Conservation (phyloP, 225 moss, liverwort and hornwort genomes). For the Physcomitrellopsis africana region DNA sequence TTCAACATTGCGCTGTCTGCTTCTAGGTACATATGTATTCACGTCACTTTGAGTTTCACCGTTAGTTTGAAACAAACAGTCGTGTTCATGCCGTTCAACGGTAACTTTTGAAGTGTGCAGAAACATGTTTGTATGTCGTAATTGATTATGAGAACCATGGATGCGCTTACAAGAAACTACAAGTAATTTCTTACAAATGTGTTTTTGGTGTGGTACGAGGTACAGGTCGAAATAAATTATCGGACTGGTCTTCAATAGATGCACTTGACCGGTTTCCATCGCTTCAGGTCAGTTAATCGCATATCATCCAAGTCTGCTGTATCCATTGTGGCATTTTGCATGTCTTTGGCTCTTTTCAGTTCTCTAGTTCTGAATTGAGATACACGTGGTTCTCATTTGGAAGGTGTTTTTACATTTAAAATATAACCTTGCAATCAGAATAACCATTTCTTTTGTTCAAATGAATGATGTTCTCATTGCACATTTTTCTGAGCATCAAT, state of each 20-base stretch:
- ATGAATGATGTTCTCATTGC: background rate
- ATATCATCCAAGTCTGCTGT: background rate
- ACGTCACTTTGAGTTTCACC: background rate
- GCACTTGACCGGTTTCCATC: slow-evolving; percentile 80
- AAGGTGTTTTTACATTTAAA: background rate
- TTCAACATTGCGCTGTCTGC: slow-evolving; percentile 62
- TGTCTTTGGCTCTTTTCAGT: background rate
- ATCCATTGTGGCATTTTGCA: background rate
- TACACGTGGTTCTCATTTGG: slow-evolving; percentile 10
- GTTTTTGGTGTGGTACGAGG: slow-evolving; percentile 7
- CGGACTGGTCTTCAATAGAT: slow-evolving; percentile 80
- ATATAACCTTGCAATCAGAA: background rate
- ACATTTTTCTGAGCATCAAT: slow-evolving; percentile 13
- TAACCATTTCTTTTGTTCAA: background rate
- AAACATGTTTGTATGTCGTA: background rate
- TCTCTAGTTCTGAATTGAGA: background rate
- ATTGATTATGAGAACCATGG: slow-evolving; percentile 3
- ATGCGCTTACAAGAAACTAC: slow-evolving; percentile 4
- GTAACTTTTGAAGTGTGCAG: background rate
- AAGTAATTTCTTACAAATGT: slow-evolving; percentile 22
- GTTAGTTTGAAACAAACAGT: background rate
- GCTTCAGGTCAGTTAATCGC: slow-evolving; percentile 60
- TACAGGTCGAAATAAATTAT: slow-evolving; percentile 82
- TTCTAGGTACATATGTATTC: slow-evolving; percentile 63
- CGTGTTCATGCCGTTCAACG: background rate